Conservation (phyloP, 1,139 yeast species). For the Yamadazyma atmosphaerica region DNA sequence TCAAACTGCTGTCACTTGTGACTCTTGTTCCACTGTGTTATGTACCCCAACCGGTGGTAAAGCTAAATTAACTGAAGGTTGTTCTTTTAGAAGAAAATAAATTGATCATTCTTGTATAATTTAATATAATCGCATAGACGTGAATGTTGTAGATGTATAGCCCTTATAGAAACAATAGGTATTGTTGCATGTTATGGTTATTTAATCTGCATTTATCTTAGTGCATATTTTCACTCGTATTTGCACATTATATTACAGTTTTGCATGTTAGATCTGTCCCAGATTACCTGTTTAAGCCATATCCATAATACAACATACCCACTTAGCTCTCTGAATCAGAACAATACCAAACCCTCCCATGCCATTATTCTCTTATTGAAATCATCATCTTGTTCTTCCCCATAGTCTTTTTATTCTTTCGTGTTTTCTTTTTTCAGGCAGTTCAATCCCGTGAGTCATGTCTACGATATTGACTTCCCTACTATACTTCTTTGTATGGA, state of each 20-base stretch:
- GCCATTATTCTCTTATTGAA: too few relatives aligned
- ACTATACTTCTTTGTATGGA: not conserved
- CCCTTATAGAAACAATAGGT: too few relatives aligned
- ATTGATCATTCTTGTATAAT: conserved; percentile 15
- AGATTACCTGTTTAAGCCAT: not conserved
- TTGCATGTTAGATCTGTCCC: not conserved
- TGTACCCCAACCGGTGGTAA: conserved; percentile 99
- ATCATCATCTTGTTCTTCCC: not conserved
- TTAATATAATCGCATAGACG: conserved; percentile 14
- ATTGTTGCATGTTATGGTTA: too few relatives aligned
- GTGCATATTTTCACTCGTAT: not conserved
- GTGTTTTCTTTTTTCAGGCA: too few relatives aligned
- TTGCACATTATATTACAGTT: not conserved
- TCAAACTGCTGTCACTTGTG: conserved; percentile 99
- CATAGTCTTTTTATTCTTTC: too few relatives aligned
- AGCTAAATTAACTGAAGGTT: conserved; percentile 99
- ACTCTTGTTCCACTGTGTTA: conserved; percentile 96
- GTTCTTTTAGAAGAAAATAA: conserved; percentile 99
- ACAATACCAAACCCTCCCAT: not conserved
- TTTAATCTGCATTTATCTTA: too few relatives aligned
- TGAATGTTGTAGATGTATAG: not conserved
- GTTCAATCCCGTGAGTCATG: too few relatives aligned
- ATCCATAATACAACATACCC: not conserved
- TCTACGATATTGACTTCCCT: not conserved
- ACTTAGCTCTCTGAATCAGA: not conserved